A percentile compares a stretch with the other conserved stretches of the same genome.
These are phyloP conservation scores for Misopates orontium DNA, from an alignment of 257 asterid species.

Conservation along the genomic window DNA sequence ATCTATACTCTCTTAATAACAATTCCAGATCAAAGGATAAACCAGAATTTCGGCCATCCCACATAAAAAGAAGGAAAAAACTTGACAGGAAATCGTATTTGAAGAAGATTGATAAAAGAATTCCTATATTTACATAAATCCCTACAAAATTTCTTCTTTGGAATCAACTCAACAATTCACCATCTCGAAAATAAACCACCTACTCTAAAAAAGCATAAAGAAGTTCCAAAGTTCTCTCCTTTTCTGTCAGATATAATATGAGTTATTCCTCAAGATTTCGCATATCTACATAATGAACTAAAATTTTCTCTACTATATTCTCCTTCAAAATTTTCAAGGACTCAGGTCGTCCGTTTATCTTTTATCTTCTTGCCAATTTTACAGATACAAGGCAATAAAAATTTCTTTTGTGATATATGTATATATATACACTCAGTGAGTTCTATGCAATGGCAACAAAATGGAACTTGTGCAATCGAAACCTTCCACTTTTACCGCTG, in stretches of 20 bases:
- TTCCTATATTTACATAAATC: slow-evolving; percentile 20
- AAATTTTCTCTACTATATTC: background rate
- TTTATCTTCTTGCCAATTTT: background rate
- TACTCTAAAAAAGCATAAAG: background rate
- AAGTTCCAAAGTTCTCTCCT: background rate
- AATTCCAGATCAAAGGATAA: background rate
- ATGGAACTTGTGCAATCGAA: slow-evolving; percentile 35
- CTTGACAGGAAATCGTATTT: background rate
- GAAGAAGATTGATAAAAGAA: background rate
- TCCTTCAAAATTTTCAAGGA: slow-evolving; percentile 3
- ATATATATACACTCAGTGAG: slow-evolving; percentile 22
- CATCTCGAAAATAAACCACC: background rate
- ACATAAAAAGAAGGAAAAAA: background rate
- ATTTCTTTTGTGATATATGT: background rate
- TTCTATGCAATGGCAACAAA: slow-evolving; percentile 27
- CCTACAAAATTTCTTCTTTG: slow-evolving; percentile 11
- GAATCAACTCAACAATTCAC: background rate
- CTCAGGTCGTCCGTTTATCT: slow-evolving; percentile 3
- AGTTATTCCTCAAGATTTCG: background rate
- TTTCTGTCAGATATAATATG: slow-evolving; percentile 4
- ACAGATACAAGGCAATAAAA: slow-evolving; percentile 10
- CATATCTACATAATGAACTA: background rate
- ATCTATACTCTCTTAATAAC: no score
- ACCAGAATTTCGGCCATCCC: no score
- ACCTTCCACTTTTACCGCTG: slow-evolving; percentile 45